Percentiles rank a stretch among this genome's conserved stretches.
Conservation (phyloP, 2,329 filamentous ascomycete species). For the Nigrograna mackinnonii region DNA sequence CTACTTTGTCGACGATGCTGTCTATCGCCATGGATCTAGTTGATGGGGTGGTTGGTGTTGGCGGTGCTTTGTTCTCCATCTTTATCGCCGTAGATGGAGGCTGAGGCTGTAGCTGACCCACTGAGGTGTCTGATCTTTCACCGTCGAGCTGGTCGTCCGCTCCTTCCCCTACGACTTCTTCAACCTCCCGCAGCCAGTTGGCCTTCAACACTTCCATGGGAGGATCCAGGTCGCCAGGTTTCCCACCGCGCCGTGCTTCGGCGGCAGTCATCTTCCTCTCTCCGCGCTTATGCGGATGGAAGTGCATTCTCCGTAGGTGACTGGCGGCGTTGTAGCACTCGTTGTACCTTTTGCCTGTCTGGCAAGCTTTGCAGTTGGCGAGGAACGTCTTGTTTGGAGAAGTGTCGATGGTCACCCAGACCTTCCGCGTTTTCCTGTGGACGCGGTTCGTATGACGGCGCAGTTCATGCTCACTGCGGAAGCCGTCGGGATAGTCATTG, state of each 20-base stretch:
- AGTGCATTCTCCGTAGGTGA: conserved; percentile 85
- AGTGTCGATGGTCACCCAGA: conserved; percentile 68
- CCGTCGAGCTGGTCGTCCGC: conserved; percentile 21
- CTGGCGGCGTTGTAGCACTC: conserved; percentile 94
- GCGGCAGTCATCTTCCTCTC: conserved; percentile 59
- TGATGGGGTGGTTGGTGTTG: conserved; percentile 40
- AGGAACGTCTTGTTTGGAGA: conserved; percentile 67
- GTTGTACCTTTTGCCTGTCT: conserved; percentile 76
- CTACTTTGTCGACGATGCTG: conserved; percentile 42
- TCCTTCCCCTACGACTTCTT: conserved; percentile 45
- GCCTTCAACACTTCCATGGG: conserved; percentile 64
- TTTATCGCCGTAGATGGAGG: conserved; percentile 15
- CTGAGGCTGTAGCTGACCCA: conserved; percentile 20
- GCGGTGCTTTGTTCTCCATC: conserved; percentile 34
- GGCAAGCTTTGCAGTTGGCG: conserved; percentile 81
- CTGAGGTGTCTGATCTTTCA: conserved; percentile 21
- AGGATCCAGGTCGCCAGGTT: conserved; percentile 59
- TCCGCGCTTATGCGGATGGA: conserved; percentile 67
- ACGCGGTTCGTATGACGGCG: conserved; percentile 61
- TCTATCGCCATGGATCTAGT: conserved; percentile 43
- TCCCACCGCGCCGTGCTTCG: conserved; percentile 62
- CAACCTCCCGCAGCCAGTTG: conserved; percentile 61
- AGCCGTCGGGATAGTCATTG: conserved; percentile 74
- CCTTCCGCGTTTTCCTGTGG: conserved; percentile 64
- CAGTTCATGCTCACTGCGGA: conserved; percentile 81